phyloP scores from a whole-genome alignment of 192 early-diverging fungal genomes.

The Tieghemiomyces parasiticus region DNA sequence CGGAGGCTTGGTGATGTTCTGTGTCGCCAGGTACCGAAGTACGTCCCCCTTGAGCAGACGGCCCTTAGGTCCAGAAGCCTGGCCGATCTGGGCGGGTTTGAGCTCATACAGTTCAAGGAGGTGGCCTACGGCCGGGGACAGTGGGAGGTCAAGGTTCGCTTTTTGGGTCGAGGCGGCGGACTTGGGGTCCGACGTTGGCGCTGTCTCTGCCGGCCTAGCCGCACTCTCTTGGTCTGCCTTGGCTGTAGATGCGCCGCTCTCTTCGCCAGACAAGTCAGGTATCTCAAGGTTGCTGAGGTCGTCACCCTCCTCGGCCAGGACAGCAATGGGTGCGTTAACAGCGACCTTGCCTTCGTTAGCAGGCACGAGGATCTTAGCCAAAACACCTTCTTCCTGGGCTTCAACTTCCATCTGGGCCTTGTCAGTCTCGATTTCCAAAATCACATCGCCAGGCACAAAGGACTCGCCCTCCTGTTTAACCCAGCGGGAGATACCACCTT shows the following conservation, averaged over 20 bases:
- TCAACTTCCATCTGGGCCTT: slow-evolving; percentile 99
- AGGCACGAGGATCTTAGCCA: slow-evolving; percentile 80
- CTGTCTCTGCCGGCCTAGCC: slow-evolving; percentile 14
- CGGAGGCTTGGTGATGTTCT: slow-evolving; percentile 31
- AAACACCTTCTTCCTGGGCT: slow-evolving; percentile 91
- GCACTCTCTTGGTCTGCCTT: slow-evolving; percentile 18
- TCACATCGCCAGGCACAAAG: slow-evolving; percentile 76
- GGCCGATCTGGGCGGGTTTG: slow-evolving; percentile 25
- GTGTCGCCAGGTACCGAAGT: slow-evolving; percentile 34
- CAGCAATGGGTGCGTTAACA: slow-evolving; percentile 62
- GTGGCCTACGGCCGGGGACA: slow-evolving; percentile 36
- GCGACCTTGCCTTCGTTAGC: slow-evolving; percentile 33
- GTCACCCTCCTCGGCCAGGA: slow-evolving; percentile 82
- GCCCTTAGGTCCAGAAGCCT: slow-evolving; percentile 49
- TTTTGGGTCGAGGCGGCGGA: slow-evolving; percentile 22
- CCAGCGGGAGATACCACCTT: slow-evolving; percentile 86
- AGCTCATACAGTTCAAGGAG: slow-evolving; percentile 29
- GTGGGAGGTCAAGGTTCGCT: slow-evolving; percentile 14
- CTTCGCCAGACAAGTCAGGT: slow-evolving; percentile 24
- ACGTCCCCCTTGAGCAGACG: slow-evolving; percentile 66
- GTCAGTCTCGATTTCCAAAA: slow-evolving; percentile 96
- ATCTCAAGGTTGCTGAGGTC: slow-evolving; percentile 64
- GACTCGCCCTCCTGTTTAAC: slow-evolving; percentile 88
- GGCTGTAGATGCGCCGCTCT: not conserved
- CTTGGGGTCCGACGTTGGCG: slow-evolving; percentile 15